Conservation (phyloP, 306 rosid genomes). For the Castanospermum australe region DNA sequence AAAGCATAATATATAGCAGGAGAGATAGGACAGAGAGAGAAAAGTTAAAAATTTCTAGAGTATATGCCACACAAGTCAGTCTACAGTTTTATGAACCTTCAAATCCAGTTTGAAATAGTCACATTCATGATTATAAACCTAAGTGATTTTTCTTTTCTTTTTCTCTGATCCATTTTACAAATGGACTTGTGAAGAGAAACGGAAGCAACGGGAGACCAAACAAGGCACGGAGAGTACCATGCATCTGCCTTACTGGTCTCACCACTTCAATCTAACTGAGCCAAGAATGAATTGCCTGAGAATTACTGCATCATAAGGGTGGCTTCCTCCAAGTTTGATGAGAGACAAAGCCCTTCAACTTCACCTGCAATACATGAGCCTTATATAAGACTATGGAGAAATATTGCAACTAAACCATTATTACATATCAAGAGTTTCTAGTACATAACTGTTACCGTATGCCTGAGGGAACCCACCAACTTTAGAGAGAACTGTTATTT, state of each 20-base stretch:
- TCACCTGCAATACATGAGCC: conserved; percentile 44
- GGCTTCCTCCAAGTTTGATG: conserved; percentile 32
- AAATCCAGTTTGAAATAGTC: conserved; percentile 7
- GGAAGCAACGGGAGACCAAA: conserved; percentile 27
- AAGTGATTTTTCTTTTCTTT: not conserved
- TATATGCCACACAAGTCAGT: not conserved
- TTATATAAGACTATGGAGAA: conserved; percentile 14
- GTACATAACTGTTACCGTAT: conserved; percentile 22
- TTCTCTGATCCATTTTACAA: conserved; percentile 29
- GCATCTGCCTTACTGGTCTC: conserved; percentile 29
- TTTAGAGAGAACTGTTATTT: conserved; percentile 36
- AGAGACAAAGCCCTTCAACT: conserved; percentile 34
- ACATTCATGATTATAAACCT: conserved; percentile 11
- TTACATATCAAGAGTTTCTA: not conserved
- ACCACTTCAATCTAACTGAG: conserved; percentile 48
- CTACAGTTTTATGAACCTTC: conserved; percentile 4
- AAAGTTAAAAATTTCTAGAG: not conserved
- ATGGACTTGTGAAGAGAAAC: conserved; percentile 28
- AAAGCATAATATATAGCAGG: not conserved
- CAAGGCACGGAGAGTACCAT: conserved; percentile 23
- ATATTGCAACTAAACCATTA: not conserved
- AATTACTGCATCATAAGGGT: conserved; percentile 35
- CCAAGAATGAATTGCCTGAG: conserved; percentile 98
- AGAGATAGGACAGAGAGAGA: not conserved
- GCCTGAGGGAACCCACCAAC: conserved; percentile 31